These are phyloP conservation scores for Citropsis articulata DNA, from an alignment of 345 rosid species.

Conservation along the genomic window DNA sequence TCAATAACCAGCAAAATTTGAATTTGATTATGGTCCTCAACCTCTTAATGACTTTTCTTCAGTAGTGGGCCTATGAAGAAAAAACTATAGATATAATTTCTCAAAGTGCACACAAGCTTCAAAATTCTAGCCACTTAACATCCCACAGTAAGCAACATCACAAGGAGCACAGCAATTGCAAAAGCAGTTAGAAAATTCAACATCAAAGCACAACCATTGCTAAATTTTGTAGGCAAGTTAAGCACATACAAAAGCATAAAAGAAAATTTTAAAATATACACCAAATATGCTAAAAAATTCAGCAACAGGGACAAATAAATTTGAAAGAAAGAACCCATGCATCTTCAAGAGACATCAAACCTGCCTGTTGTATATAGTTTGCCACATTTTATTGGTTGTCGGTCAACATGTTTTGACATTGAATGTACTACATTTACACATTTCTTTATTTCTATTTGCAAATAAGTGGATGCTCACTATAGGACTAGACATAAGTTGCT, in stretches of 20 bases:
- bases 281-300: not conserved
- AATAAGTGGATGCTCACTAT: not conserved
- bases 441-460: not conserved
- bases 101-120: not conserved
- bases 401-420: not conserved
- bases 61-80: not conserved
- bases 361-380: not conserved
- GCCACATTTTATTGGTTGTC: not conserved
- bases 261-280: not conserved
- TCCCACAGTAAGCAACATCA: not conserved
- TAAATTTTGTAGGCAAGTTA: not conserved
- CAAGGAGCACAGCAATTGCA: not conserved
- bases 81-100: not conserved
- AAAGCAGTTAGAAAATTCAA: not conserved
- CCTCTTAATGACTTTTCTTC: not conserved
- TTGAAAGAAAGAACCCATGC: not conserved
- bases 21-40: not conserved
- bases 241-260: not conserved
- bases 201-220: not conserved
- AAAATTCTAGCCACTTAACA: not conserved
- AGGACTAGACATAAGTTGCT: not conserved
- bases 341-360: not conserved
- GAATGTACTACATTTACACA: not conserved
- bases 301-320: not conserved
- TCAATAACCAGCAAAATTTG: not conserved